These are phyloP conservation scores for Kodamaea arcana DNA, from an alignment of 1,139 yeast genomes.

Conservation along the genomic window DNA sequence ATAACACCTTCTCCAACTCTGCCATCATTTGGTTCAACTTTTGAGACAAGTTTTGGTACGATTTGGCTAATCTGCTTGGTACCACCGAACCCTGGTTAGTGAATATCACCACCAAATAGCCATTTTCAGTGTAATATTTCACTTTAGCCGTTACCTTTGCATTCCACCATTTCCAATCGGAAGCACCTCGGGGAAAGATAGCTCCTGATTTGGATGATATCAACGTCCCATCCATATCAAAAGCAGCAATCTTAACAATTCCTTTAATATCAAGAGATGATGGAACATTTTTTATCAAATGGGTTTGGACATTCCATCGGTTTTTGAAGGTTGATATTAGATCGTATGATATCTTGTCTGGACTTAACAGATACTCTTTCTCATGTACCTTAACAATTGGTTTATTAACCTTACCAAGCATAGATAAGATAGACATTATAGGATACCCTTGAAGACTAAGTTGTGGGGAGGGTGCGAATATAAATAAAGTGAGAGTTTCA, in stretches of 20 bases:
- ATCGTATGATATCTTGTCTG: too few relatives aligned
- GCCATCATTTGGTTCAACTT: conserved; percentile 39
- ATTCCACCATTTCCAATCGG: conserved; percentile 70
- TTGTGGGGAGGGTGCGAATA: too few relatives aligned
- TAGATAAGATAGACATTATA: too few relatives aligned
- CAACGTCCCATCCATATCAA: conserved; percentile 76
- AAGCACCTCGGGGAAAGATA: conserved; percentile 50
- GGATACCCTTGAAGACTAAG: too few relatives aligned
- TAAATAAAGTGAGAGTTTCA: too few relatives aligned
- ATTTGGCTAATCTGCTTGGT: conserved; percentile 42
- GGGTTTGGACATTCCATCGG: conserved; percentile 25
- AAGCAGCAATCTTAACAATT: conserved; percentile 52
- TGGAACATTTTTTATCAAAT: conserved; percentile 32
- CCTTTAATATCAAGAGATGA: conserved; percentile 4
- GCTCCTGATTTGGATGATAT: conserved; percentile 55
- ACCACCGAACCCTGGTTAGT: conserved; percentile 81
- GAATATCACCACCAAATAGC: conserved; percentile 58
- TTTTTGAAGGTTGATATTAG: conserved; percentile 3
- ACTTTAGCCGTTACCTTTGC: conserved; percentile 19
- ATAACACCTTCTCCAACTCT: conserved; percentile 16
- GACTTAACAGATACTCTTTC: too few relatives aligned
- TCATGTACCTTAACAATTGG: neutral
- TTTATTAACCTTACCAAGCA: conserved; percentile 1
- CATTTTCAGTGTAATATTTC: conserved; percentile 17
- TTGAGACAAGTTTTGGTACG: conserved; percentile 43